A percentile compares a stretch with the other conserved stretches of the same genome.
Conservation (phyloP, 768 basidiomycete genomes). For the Hysterangium stoloniferum region DNA sequence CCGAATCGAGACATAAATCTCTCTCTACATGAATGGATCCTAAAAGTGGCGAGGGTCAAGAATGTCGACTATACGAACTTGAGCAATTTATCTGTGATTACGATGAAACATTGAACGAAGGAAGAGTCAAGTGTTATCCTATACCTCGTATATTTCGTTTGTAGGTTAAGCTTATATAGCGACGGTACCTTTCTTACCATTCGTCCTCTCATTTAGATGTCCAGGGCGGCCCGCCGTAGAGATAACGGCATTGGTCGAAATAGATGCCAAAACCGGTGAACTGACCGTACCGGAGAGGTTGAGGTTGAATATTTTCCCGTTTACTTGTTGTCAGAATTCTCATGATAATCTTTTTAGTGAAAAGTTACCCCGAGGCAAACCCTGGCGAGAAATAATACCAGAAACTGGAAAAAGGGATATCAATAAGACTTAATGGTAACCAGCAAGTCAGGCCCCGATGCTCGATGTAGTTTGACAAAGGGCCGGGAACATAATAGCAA, state of each 20-base stretch:
- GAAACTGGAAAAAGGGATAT: no score
- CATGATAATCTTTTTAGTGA: constrained; percentile 12
- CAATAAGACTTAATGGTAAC: no score
- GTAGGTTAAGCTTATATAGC: constrained; percentile 36
- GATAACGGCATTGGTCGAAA: constrained; percentile 48
- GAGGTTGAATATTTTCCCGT: constrained; percentile 1
- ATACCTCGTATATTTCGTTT: constrained; percentile 67
- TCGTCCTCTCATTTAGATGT: constrained; percentile 42
- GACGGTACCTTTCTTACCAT: background rate
- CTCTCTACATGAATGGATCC: background rate
- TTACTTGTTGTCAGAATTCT: background rate
- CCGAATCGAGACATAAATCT: no score
- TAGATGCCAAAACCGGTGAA: constrained; percentile 41
- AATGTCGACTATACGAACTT: constrained; percentile 62
- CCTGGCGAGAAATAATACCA: constrained; percentile 22
- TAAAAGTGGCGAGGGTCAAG: constrained; percentile 1
- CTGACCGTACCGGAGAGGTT: constrained; percentile 36
- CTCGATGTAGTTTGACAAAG: no score
- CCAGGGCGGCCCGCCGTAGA: constrained; percentile 58
- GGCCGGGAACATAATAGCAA: no score
- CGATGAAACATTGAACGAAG: constrained; percentile 17
- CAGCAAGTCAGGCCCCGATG: no score
- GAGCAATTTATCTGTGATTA: constrained; percentile 61
- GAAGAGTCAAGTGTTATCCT: constrained; percentile 55
- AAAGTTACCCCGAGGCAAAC: constrained; percentile 19